Conservation (phyloP, 2,329 filamentous ascomycete species). For the Beauveria bassiana region DNA sequence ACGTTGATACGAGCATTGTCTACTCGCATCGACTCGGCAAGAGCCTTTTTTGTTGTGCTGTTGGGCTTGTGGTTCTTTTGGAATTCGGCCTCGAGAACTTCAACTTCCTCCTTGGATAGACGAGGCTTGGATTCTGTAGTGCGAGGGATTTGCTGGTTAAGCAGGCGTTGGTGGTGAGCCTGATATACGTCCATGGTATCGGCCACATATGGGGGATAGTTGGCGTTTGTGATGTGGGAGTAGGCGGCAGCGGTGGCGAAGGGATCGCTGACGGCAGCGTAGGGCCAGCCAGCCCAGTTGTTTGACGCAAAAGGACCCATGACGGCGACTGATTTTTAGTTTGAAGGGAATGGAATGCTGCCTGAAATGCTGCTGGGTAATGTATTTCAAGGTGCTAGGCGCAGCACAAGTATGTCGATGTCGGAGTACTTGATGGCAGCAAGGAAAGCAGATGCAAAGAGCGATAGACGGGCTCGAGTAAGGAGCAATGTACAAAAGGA, state of each 20-base stretch:
- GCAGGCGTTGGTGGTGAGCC: conserved; percentile 28
- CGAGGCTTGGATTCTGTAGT: conserved; percentile 43
- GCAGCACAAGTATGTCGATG: not conserved
- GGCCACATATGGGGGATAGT: conserved; percentile 28
- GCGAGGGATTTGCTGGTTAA: conserved; percentile 32
- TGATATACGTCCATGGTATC: conserved; percentile 33
- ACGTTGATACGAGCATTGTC: conserved; percentile 59
- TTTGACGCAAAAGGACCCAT: conserved; percentile 29
- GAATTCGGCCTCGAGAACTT: conserved; percentile 53
- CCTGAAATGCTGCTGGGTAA: not conserved
- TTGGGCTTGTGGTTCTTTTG: conserved; percentile 58
- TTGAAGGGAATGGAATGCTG: not conserved
- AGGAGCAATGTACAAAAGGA: conserved; percentile 4
- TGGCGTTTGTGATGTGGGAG: conserved; percentile 23
- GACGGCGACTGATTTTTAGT: not conserved
- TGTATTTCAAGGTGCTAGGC: not conserved
- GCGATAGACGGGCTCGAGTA: not conserved
- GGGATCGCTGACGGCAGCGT: conserved; percentile 21
- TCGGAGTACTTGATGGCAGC: not conserved
- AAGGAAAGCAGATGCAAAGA: conserved; percentile 1
- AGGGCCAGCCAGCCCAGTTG: conserved; percentile 30
- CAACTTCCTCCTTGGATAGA: conserved; percentile 51
- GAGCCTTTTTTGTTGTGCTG: conserved; percentile 51
- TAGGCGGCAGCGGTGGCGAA: conserved; percentile 28
- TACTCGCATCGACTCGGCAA: conserved; percentile 55